These are phyloP conservation scores for Penicillium palitans DNA, from an alignment of 2,329 filamentous ascomycete species.

Conservation along the genomic window DNA sequence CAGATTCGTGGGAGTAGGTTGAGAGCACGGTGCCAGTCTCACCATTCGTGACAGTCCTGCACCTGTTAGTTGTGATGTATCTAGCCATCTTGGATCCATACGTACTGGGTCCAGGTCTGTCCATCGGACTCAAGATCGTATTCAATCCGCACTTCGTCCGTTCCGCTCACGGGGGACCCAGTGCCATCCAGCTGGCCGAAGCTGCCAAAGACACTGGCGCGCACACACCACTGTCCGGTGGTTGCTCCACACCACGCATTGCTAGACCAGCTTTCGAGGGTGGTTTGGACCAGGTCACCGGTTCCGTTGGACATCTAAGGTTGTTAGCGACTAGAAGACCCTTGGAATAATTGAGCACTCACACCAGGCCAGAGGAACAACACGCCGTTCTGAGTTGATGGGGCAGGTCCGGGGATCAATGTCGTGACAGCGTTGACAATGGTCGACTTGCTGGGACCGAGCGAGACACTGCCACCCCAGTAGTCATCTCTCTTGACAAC, in stretches of 20 bases:
- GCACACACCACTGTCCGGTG: conserved; percentile 45
- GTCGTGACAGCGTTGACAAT: conserved; percentile 45
- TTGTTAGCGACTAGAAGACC: not conserved
- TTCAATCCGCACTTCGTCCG: conserved; percentile 36
- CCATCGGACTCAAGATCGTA: conserved; percentile 27
- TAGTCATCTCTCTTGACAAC: conserved; percentile 34
- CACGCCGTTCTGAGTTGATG: conserved; percentile 39
- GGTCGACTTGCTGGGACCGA: conserved; percentile 40
- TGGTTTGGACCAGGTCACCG: conserved; percentile 46
- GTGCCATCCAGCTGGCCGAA: conserved; percentile 44
- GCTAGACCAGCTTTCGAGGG: conserved; percentile 43
- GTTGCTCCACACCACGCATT: conserved; percentile 46
- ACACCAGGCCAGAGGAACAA: conserved; percentile 47
- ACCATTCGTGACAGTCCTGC: conserved; percentile 38
- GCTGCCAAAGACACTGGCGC: conserved; percentile 43
- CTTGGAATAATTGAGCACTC: not conserved
- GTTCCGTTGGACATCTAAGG: conserved; percentile 46
- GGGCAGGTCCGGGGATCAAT: conserved; percentile 43
- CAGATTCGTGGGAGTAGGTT: conserved; percentile 37
- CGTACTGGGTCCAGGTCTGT: conserved; percentile 35
- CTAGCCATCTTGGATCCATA: not conserved
- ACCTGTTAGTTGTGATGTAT: not conserved
- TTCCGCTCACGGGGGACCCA: conserved; percentile 20
- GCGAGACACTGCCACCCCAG: conserved; percentile 43
- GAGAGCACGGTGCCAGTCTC: conserved; percentile 37